phyloP scores from a whole-genome alignment of 257 asterid species.

The Oldenlandia corymbosa region DNA sequence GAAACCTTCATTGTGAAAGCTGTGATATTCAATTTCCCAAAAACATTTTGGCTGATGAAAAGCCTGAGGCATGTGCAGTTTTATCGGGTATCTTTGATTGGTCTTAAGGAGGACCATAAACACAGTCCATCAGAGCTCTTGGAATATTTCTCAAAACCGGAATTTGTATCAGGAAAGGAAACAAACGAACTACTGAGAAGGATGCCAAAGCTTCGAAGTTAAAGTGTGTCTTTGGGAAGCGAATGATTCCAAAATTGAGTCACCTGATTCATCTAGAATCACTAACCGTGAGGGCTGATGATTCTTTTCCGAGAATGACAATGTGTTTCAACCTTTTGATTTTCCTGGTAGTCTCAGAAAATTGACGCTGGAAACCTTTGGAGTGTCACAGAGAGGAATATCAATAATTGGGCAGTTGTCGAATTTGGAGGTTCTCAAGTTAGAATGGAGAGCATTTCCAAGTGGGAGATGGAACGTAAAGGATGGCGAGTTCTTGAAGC shows the following conservation, averaged over 20 bases:
- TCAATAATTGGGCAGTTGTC: conserved; percentile 11
- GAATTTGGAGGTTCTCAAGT: conserved; percentile 10
- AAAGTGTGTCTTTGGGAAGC: background rate
- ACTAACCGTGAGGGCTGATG: background rate
- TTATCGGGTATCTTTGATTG: background rate
- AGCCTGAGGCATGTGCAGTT: conserved; percentile 12
- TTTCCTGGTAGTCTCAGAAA: conserved; percentile 12
- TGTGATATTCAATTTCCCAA: conserved; percentile 8
- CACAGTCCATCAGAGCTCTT: background rate
- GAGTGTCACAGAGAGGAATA: conserved; percentile 9
- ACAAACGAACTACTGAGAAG: conserved; percentile 9
- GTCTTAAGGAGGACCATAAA: background rate
- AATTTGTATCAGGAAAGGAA: background rate
- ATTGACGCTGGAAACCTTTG: background rate
- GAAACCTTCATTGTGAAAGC: background rate
- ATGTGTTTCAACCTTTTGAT: background rate
- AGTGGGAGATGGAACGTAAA: background rate
- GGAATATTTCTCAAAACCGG: background rate
- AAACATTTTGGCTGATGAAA: background rate
- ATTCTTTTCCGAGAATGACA: too few relatives aligned
- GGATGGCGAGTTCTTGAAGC: conserved; percentile 3
- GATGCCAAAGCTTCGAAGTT: conserved; percentile 12
- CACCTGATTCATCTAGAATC: conserved; percentile 10
- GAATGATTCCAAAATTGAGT: conserved; percentile 4
- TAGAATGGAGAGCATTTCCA: background rate